Evolutionary conservation across 371 early-diverging fungal species (phyloP).

Genomic region (Mucor circinelloides): DNA sequence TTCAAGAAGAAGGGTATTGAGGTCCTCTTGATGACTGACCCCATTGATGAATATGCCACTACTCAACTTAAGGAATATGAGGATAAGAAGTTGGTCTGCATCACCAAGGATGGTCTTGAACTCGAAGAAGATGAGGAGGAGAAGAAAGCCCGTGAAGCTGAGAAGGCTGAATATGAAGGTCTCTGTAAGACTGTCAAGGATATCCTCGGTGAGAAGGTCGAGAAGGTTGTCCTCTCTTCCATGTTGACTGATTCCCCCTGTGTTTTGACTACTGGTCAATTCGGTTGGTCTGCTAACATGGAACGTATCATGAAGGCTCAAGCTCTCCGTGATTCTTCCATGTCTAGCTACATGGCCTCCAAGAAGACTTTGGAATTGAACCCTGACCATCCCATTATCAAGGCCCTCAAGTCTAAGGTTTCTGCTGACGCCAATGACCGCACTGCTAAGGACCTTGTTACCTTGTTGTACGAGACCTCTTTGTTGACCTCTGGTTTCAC

Average conservation of each 20-base stretch:
- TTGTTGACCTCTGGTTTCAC: constrained; percentile 96
- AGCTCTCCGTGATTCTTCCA: constrained; percentile 94
- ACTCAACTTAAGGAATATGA: constrained; percentile 99
- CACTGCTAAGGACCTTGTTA: constrained; percentile 95
- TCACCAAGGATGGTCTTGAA: constrained; percentile 99
- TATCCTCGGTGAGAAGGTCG: constrained; percentile 95
- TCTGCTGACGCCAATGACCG: constrained; percentile 93
- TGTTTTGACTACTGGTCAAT: constrained; percentile 97
- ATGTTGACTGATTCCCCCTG: constrained; percentile 96
- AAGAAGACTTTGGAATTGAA: constrained; percentile 99
- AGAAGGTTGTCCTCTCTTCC: constrained; percentile 96
- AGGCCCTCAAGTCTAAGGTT: constrained; percentile 89
- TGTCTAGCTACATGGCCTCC: constrained; percentile 96
- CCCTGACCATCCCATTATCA: constrained; percentile 93
- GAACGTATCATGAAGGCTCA: constrained; percentile 99
- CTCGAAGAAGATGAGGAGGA: constrained; percentile 97
- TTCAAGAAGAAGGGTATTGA: constrained; percentile 97
- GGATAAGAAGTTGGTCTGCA: constrained; percentile 97
- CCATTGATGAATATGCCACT: constrained; percentile 94
- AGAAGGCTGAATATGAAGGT: constrained; percentile 79
- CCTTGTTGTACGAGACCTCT: constrained; percentile 93
- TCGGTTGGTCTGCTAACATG: constrained; percentile 99
- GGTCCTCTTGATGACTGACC: constrained; percentile 95
- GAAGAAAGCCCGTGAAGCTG: constrained; percentile 90
- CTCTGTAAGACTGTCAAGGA: constrained; percentile 89